Base-by-base conservation (phyloP, 2,329 filamentous ascomycete genomes). In the Fusarium lyarnte region DNA sequence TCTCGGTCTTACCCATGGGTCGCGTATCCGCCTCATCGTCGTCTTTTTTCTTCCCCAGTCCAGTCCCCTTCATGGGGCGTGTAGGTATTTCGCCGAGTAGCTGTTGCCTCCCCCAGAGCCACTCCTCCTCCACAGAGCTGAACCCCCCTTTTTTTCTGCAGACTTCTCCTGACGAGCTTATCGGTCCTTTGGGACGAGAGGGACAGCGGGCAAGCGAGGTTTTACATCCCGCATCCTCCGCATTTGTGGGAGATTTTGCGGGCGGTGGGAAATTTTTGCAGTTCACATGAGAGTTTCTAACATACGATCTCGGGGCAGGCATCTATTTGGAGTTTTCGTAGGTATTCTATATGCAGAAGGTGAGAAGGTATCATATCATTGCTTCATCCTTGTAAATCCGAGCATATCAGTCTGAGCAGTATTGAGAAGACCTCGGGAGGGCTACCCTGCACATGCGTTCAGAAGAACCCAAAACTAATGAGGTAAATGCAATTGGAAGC, bases 141-240 rank as follows among this genome's bases (percentile, higher is more conserved):
- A 45, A 33, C 31, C 60, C 60, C 64, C 57, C 17, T 41, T 60
- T 68, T 66, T 67, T 61, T 38, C 43, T 42, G 52, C 45, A 35
- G 36, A 38, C 29, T 68, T 45, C 43, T 62, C 64, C 47, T 66
- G 66, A 45, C 38, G 36, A 46, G 49, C 64, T 63, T 69, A 69
- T 69, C 66, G 64, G 66, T 69, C 65, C 65, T 63, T 69, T 69
- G 51, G 45, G 57, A 43, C 62, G 13, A 38, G 51, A 66, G 45
- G 45, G 39, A 33, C 33, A 33, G 64, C 31, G 65, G 66, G 66
- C 66, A 69, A 69, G 58, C 58, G 66, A 69, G 51, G 23, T 58
- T 54, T 60, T n/a, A 23, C 19, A 69, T 69, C 66, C 66, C 66
- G 65, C 64, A 69, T 69, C 66, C 66, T 69, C 66, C 66, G 66